A percentile compares a stretch with the other conserved stretches of the same genome.
These are phyloP conservation scores for Phytophthora idaei DNA, from an alignment of 352 stramenopile genomes.

Conservation along the genomic window DNA sequence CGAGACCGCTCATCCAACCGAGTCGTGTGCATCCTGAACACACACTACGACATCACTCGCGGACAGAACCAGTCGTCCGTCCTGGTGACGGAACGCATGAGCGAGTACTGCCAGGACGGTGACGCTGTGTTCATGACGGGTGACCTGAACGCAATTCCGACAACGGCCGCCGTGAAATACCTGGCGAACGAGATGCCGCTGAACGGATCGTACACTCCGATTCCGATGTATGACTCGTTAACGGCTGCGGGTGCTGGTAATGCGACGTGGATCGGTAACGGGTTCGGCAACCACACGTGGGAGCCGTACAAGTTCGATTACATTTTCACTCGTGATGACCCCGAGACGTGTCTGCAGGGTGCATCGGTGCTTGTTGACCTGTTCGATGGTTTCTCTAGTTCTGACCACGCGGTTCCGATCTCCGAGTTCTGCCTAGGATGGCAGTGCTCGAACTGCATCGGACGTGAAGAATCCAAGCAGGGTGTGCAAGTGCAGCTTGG, in stretches of 20 bases:
- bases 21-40: slow-evolving; percentile 70
- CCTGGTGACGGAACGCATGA: slow-evolving; percentile 50
- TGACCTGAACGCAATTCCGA: slow-evolving; percentile 56
- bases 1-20: slow-evolving; percentile 20
- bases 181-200: slow-evolving; percentile 24
- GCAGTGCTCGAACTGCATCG: slow-evolving; percentile 31
- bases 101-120: slow-evolving; percentile 38
- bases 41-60: slow-evolving; percentile 64
- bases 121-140: slow-evolving; percentile 66
- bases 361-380: slow-evolving; percentile 46
- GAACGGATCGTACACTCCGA: slow-evolving; percentile 34
- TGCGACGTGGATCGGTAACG: slow-evolving; percentile 62
- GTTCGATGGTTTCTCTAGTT: slow-evolving; percentile 53
- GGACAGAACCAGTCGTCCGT: slow-evolving; percentile 58
- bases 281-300: slow-evolving; percentile 37
- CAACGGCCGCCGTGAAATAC: slow-evolving; percentile 46
- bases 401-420: slow-evolving; percentile 64
- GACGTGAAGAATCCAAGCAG: neutral
- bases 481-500: slow-evolving; percentile 3
- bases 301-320: slow-evolving; percentile 66
- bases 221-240: slow-evolving; percentile 66
- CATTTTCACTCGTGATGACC: slow-evolving; percentile 57
- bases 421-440: slow-evolving; percentile 59
- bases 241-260: slow-evolving; percentile 38
- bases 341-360: slow-evolving; percentile 42